Percentiles rank a stretch among this genome's conserved stretches.
Conservation (phyloP, 306 rosid species). For the Mimosa bimucronata region DNA sequence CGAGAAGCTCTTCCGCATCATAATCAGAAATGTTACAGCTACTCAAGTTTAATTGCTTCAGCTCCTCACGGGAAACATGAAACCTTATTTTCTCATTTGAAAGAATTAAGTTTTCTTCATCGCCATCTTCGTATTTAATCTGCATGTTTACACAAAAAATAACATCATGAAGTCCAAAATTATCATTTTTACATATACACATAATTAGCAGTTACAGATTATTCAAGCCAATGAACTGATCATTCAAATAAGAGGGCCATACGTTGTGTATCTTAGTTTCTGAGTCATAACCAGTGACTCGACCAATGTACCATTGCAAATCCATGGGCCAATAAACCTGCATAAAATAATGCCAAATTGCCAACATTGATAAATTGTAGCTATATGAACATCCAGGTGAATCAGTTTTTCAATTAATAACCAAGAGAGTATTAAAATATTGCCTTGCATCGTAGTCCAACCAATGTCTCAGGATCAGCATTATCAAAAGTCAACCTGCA, state of each 20-base stretch:
- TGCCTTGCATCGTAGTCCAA: slow-evolving; percentile 96
- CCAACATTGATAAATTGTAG: slow-evolving; percentile 18
- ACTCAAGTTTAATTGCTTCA: slow-evolving; percentile 76
- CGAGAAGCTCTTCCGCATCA: slow-evolving; percentile 83
- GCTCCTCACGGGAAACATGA: slow-evolving; percentile 76
- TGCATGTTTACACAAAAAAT: slow-evolving; percentile 43
- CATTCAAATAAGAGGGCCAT: slow-evolving; percentile 38
- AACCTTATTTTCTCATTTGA: slow-evolving; percentile 78
- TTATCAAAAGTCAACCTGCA: slow-evolving; percentile 75
- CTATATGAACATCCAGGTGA: slow-evolving; percentile 30
- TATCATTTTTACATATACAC: slow-evolving; percentile 20
- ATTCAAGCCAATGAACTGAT: slow-evolving; percentile 22
- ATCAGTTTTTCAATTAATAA: slow-evolving; percentile 17
- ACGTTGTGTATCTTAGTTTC: slow-evolving; percentile 77
- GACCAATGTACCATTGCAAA: slow-evolving; percentile 68
- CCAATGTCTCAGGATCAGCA: slow-evolving; percentile 69
- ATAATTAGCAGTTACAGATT: not conserved
- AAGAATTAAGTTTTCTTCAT: slow-evolving; percentile 72
- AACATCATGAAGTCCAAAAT: slow-evolving; percentile 26
- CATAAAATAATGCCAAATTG: slow-evolving; percentile 35
- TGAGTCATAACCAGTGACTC: slow-evolving; percentile 57
- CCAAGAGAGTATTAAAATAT: slow-evolving; percentile 41
- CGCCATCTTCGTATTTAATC: slow-evolving; percentile 86
- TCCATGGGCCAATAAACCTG: slow-evolving; percentile 99
- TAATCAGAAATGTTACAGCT: slow-evolving; percentile 69